Percentiles rank a stretch among this genome's conserved stretches.
Conservation (phyloP, 2,329 filamentous ascomycete genomes). For the Endocalyx cinctus region DNA sequence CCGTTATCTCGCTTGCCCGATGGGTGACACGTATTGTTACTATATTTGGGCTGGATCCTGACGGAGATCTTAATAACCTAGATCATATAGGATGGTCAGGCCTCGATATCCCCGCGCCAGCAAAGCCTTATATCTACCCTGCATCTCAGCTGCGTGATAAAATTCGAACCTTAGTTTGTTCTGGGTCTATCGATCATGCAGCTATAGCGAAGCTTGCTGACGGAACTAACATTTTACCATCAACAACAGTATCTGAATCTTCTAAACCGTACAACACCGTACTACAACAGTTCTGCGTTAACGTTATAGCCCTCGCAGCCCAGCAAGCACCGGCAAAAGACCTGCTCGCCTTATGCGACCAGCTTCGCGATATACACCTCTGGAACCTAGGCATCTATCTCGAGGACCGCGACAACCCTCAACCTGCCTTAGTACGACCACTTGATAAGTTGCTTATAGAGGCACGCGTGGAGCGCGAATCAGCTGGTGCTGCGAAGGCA, state of each 20-base stretch:
- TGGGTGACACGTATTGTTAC: slow-evolving; percentile 83
- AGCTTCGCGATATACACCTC: slow-evolving; percentile 74
- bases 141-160: slow-evolving; percentile 55
- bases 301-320: slow-evolving; percentile 4
- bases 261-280: slow-evolving; percentile 6
- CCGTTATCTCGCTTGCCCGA: slow-evolving; percentile 50
- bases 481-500: not conserved
- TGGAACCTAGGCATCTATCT: slow-evolving; percentile 82
- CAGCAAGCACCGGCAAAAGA: slow-evolving; percentile 48
- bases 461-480: not conserved
- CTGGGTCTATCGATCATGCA: slow-evolving; percentile 33
- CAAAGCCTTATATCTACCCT: slow-evolving; percentile 41
- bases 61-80: slow-evolving; percentile 45
- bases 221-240: not conserved
- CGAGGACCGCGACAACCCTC: slow-evolving; percentile 67
- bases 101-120: too few relatives aligned
- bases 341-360: slow-evolving; percentile 71
- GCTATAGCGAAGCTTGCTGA: slow-evolving; percentile 6
- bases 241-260: slow-evolving; percentile 3
- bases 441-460: not conserved
- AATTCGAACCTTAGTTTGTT: slow-evolving; percentile 50
- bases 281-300: slow-evolving; percentile 5
- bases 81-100: slow-evolving; percentile 42
- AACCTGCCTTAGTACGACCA: slow-evolving; percentile 68
- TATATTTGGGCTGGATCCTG: slow-evolving; percentile 75